Percentiles rank a stretch among this genome's conserved stretches.
These are phyloP conservation scores for Daldinia sp. DNA, from an alignment of 2,329 filamentous ascomycete genomes.

Conservation along the genomic window DNA sequence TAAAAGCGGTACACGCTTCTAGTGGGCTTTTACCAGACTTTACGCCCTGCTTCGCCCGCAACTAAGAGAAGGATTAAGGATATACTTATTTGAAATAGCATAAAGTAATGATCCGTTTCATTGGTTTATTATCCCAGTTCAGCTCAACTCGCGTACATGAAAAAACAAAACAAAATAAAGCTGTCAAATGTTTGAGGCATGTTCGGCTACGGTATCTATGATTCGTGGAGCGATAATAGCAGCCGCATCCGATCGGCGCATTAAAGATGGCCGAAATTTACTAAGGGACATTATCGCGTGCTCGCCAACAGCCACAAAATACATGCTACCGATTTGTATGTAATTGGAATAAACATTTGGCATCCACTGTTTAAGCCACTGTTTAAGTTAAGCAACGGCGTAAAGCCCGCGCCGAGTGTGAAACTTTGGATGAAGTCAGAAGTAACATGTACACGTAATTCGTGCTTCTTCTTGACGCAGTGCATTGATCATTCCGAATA, in stretches of 20 bases:
- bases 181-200: constrained; percentile 3
- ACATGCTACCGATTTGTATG: neutral
- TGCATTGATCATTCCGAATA: neutral
- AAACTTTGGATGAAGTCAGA: constrained; percentile 23
- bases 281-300: constrained; percentile 17
- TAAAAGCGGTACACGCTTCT: neutral
- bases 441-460: constrained; percentile 23
- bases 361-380: constrained; percentile 15
- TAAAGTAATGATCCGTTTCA: too few relatives aligned
- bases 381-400: neutral
- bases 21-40: neutral
- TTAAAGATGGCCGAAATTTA: constrained; percentile 34
- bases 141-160: neutral
- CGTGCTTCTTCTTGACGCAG: constrained; percentile 5
- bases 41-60: neutral
- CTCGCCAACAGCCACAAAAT: neutral
- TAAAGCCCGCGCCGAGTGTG: neutral
- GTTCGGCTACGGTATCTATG: constrained; percentile 5
- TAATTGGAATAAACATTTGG: constrained; percentile 2
- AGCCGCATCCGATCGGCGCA: constrained; percentile 18
- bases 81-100: neutral
- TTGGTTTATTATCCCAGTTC: too few relatives aligned
- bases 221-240: constrained; percentile 16
- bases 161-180: too few relatives aligned
- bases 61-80: neutral